Base-by-base conservation (phyloP, 1,284 basidiomycete species). In the Moniliella sp. region DNA sequence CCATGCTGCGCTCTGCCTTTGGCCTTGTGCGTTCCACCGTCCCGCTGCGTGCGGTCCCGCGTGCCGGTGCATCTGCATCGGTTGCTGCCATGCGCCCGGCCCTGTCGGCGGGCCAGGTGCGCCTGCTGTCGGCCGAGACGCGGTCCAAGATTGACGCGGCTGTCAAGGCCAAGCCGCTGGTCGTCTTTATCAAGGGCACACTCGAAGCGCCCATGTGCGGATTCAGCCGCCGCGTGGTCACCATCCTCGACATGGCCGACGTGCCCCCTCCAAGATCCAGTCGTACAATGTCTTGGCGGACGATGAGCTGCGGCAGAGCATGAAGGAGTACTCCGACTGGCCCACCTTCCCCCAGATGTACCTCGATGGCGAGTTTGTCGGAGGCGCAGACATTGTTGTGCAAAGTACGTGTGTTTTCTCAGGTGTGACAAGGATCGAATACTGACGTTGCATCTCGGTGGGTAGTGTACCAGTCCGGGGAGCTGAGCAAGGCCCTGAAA, bases 311-410 rank as follows among this genome's bases (percentile, higher is more conserved):
- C 65, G 82, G 39, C 71, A 64, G 51, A 73, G 73, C 3, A 88
- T 94, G 61, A 94, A 97, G 65, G 84, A 93, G 62, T 94, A 81
- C 62, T 88, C 81, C 28, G 80, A 53, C 25, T 97, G 88, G 88
- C 88, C 88, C 11, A 97, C 88, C 12, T 77, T 97, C 45, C 91
- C 91, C 8, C 88, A 97, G 62, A 65, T 97, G 5, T 97, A 91
- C 57, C 69, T 94, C 25, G 75, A 80, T 36, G 84, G 86, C 15
- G 84, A 93, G 59, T 97, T 97, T 52, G 69, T 94, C 17, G 88
- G 88, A 29, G 88, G 88, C 30, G 91, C 84, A 61, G 88, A 97
- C 64, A 93, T 94, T 50, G 66, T 94, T 32, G 62, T 94, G 17
- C 73, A 73, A 45, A 93, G 83, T 86, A 56, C 65, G 82, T 74